Evolutionary conservation across 805 yeast species (phyloP), one percentile per base, ranked within the genome.

Genomic region (Pichia manshurica): DNA sequence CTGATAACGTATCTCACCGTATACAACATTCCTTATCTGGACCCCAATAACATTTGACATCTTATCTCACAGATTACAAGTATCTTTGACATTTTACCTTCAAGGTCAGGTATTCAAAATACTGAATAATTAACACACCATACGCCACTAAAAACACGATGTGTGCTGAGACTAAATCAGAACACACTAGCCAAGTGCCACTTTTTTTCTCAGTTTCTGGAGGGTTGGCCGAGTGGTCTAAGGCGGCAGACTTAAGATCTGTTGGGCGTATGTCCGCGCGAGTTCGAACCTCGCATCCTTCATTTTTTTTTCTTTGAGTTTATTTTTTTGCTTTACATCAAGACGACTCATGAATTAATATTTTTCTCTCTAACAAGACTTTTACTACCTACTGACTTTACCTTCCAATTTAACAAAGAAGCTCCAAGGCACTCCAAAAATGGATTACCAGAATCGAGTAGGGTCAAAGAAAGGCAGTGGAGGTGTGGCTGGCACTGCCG

Each of bases 381-480:
- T n/a, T n/a, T n/a, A n/a, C n/a, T n/a, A n/a, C n/a, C n/a, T n/a
- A n/a, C n/a, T n/a, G n/a, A n/a, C n/a, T n/a, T n/a, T n/a, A n/a
- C n/a, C n/a, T n/a, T n/a, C n/a, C n/a, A n/a, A 12, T 16, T 4
- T 36, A 19, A 15, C 22, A 19, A 36, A 3, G 5, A 13, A n/a
- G n/a, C n/a, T n/a, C n/a, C n/a, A n/a, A n/a, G n/a, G n/a, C n/a
- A n/a, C n/a, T n/a, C n/a, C n/a, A n/a, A 51, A 35, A 5, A 89
- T 89, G 97, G 96, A 89, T 63, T 87, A 87, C 60, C 90, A 87
- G 53, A 86, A 85, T 56, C 68, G 96, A 58, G 95, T 86, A 2
- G 96, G 96, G 39, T 84, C 95, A 6, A 89, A 89, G 66, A 81
- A 87, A 62, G 96, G 96, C 32, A 79, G 84, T 25, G 97, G 96